A percentile compares a stretch with the other conserved stretches of the same genome.
Evolutionary conservation across 2,329 filamentous ascomycete genomes (phyloP).

Genomic region (Blastomyces silverae): DNA sequence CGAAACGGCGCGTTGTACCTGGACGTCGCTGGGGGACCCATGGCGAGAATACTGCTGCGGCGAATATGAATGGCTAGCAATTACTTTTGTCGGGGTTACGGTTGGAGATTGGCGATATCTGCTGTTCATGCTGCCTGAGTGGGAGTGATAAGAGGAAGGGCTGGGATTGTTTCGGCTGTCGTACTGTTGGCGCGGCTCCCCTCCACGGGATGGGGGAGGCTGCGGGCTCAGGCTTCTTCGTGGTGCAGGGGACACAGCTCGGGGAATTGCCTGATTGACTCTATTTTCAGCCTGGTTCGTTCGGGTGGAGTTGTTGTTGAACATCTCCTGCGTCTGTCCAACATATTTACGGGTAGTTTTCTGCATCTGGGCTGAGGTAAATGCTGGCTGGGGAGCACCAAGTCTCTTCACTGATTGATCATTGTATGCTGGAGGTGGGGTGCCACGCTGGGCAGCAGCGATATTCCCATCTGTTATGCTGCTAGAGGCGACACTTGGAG

Average conservation of each 20-base stretch:
- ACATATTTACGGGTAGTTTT: slow-evolving; percentile 86
- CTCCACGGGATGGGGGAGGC: slow-evolving; percentile 27
- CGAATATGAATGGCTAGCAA: slow-evolving; percentile 37
- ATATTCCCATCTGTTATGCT: slow-evolving; percentile 23
- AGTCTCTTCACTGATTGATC: slow-evolving; percentile 65
- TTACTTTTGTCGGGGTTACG: slow-evolving; percentile 27
- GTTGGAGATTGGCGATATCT: slow-evolving; percentile 31
- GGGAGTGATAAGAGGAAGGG: slow-evolving; percentile 42
- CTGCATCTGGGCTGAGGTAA: slow-evolving; percentile 92
- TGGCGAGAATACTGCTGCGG: slow-evolving; percentile 34
- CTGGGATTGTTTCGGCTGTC: slow-evolving; percentile 40
- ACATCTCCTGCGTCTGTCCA: slow-evolving; percentile 74
- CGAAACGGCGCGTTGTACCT: slow-evolving; percentile 42
- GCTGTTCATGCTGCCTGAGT: slow-evolving; percentile 39
- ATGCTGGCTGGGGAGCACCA: slow-evolving; percentile 82
- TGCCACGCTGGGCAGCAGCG: slow-evolving; percentile 57
- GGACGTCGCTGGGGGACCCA: slow-evolving; percentile 32
- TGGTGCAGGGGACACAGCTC: slow-evolving; percentile 35
- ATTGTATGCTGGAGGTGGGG: slow-evolving; percentile 83
- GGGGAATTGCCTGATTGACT: slow-evolving; percentile 33
- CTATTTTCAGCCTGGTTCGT: slow-evolving; percentile 24
- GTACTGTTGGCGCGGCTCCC: slow-evolving; percentile 36
- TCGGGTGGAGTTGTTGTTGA: slow-evolving; percentile 38
- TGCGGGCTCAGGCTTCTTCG: slow-evolving; percentile 35
- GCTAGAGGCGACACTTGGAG: slow-evolving; percentile 37